phyloP scores from a whole-genome alignment of 2,329 filamentous ascomycete species.

The Apiospora hydei region DNA sequence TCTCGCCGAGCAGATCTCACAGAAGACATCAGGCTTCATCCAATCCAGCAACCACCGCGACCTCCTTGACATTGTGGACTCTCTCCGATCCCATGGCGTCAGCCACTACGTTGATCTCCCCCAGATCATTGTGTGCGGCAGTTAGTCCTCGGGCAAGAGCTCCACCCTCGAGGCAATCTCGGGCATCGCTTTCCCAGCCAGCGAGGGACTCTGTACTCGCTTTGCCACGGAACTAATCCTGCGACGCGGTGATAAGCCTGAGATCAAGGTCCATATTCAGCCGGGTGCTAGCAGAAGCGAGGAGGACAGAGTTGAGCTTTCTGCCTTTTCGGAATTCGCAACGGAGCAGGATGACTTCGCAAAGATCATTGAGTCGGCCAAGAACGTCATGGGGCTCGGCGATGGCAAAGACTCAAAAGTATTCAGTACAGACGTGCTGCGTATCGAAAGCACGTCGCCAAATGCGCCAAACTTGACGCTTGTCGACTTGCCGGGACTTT shows the following conservation, averaged over 20 bases:
- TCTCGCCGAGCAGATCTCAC: slow-evolving; percentile 34
- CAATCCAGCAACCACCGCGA: slow-evolving; percentile 29
- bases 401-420: slow-evolving; percentile 32
- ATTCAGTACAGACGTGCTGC: slow-evolving; percentile 54
- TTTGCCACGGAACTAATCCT: slow-evolving; percentile 19
- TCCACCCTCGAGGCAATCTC: slow-evolving; percentile 62
- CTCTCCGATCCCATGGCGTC: slow-evolving; percentile 44
- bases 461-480: slow-evolving; percentile 59
- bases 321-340: slow-evolving; percentile 34
- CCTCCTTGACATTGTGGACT: slow-evolving; percentile 23
- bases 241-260: not conserved
- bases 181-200: slow-evolving; percentile 62
- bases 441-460: slow-evolving; percentile 54
- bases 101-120: slow-evolving; percentile 44
- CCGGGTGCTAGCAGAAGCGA: not conserved
- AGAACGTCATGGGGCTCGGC: slow-evolving; percentile 1
- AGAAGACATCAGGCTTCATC: slow-evolving; percentile 40
- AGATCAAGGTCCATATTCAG: slow-evolving; percentile 8
- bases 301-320: slow-evolving; percentile 25
- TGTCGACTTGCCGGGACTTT: slow-evolving; percentile 63
- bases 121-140: slow-evolving; percentile 57
- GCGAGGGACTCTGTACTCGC: slow-evolving; percentile 11
- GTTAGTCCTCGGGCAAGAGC: slow-evolving; percentile 63
- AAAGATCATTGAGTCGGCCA: slow-evolving; percentile 17
- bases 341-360: slow-evolving; percentile 31